These are phyloP conservation scores for Lepidium africanum DNA, from an alignment of 345 rosid genomes.

Conservation along the genomic window DNA sequence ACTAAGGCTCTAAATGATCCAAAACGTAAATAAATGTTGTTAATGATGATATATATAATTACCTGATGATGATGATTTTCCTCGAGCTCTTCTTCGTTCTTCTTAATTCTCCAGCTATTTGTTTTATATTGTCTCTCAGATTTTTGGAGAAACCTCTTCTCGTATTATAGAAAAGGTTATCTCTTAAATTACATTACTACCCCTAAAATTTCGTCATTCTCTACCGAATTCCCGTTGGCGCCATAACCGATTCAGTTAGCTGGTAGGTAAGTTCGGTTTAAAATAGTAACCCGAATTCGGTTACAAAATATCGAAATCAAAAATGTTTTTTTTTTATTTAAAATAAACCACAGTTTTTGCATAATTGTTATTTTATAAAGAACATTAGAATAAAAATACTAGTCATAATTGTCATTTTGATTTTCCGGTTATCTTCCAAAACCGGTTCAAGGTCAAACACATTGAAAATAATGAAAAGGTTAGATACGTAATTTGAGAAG, in stretches of 20 bases:
- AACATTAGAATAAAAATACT: no score
- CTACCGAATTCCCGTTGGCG: slow-evolving; percentile 5
- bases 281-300: not conserved
- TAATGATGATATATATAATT: not conserved
- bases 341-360: no score
- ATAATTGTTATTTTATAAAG: no score
- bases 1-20: not conserved
- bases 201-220: slow-evolving; percentile 2
- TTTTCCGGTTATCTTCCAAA: not conserved
- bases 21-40: not conserved
- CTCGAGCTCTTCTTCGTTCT: slow-evolving; percentile 10
- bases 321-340: no score
- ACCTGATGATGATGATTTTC: slow-evolving; percentile 15
- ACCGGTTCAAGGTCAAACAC: not conserved
- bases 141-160: not conserved
- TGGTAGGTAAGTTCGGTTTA: slow-evolving; percentile 5
- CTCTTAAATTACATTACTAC: slow-evolving; percentile 7
- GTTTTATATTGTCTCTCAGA: not conserved
- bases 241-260: slow-evolving; percentile 13
- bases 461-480: not conserved
- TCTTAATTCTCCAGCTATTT: not conserved
- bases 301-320: not conserved
- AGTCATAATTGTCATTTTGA: no score
- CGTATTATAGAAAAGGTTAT: slow-evolving; percentile 16
- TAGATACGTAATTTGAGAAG: not conserved